phyloP scores from a whole-genome alignment of 2,329 filamentous ascomycete genomes.

The Camptophora hylomeconis region DNA sequence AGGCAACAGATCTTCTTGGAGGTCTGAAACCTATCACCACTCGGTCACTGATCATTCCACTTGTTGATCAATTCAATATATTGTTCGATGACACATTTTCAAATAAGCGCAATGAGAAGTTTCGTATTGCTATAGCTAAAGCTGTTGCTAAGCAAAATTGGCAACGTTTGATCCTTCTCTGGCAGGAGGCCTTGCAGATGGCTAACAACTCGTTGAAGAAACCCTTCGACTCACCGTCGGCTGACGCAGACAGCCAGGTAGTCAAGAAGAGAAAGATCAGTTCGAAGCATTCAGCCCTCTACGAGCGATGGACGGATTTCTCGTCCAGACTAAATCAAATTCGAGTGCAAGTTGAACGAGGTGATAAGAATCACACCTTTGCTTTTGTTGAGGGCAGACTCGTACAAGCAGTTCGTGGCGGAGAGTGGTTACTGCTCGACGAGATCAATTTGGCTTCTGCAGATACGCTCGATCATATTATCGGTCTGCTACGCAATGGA shows the following conservation, averaged over 20 bases:
- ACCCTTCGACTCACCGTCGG: conserved; percentile 28
- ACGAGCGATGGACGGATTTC: conserved; percentile 71
- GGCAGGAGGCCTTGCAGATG: conserved; percentile 81
- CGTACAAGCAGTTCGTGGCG: conserved; percentile 87
- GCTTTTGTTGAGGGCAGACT: conserved; percentile 94
- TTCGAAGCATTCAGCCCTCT: conserved; percentile 39
- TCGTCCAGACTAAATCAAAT: conserved; percentile 61
- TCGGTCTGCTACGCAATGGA: conserved; percentile 68
- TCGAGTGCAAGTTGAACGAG: conserved; percentile 60
- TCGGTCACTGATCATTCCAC: conserved; percentile 69
- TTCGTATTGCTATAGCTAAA: conserved; percentile 68
- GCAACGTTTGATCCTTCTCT: conserved; percentile 72
- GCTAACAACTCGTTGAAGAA: conserved; percentile 53
- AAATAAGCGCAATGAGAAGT: conserved; percentile 72
- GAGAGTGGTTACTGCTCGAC: conserved; percentile 92
- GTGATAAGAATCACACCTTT: conserved; percentile 73
- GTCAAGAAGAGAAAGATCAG: conserved; percentile 57
- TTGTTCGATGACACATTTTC: conserved; percentile 84
- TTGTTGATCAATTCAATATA: conserved; percentile 89
- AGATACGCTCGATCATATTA: conserved; percentile 87
- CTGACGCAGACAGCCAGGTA: conserved; percentile 23
- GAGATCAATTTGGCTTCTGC: conserved; percentile 94
- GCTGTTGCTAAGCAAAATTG: conserved; percentile 72
- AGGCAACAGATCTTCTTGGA: conserved; percentile 87
- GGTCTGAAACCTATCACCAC: conserved; percentile 95